Conservation (phyloP, 2,329 filamentous ascomycete genomes). For the Dothistroma septosporum region DNA sequence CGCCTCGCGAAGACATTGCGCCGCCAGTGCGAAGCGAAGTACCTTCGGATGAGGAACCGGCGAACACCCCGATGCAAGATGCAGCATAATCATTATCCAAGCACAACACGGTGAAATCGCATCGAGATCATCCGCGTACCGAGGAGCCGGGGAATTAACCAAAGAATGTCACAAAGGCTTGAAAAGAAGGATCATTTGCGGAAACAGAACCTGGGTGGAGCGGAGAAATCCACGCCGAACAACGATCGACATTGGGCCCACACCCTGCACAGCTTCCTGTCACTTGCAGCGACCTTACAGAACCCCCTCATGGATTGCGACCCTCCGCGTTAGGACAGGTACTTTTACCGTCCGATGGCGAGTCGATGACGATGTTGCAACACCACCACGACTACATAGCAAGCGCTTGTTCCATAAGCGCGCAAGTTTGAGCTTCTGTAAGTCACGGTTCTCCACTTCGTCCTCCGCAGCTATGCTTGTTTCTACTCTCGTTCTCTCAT, state of each 20-base stretch:
- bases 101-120: neutral
- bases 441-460: constrained; percentile 1
- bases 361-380: neutral
- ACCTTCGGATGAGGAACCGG: constrained; percentile 13
- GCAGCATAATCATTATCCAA: constrained; percentile 4
- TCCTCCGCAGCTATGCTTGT: constrained; percentile 8
- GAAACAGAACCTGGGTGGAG: neutral
- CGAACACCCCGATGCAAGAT: constrained; percentile 7
- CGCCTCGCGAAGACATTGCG: constrained; percentile 4
- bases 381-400: neutral
- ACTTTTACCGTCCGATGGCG: neutral
- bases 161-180: neutral
- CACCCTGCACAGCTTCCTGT: constrained; percentile 1
- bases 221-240: neutral
- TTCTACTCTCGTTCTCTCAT: constrained; percentile 4
- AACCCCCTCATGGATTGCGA: neutral
- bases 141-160: neutral
- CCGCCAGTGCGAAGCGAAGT: constrained; percentile 11
- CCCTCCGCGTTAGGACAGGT: neutral
- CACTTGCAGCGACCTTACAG: neutral
- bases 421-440: constrained; percentile 2
- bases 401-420: neutral
- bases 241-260: neutral
- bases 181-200: neutral
- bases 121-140: neutral